Evolutionary conservation across 257 asterid species (phyloP).

Genomic region (Cynanchum wilfordii): DNA sequence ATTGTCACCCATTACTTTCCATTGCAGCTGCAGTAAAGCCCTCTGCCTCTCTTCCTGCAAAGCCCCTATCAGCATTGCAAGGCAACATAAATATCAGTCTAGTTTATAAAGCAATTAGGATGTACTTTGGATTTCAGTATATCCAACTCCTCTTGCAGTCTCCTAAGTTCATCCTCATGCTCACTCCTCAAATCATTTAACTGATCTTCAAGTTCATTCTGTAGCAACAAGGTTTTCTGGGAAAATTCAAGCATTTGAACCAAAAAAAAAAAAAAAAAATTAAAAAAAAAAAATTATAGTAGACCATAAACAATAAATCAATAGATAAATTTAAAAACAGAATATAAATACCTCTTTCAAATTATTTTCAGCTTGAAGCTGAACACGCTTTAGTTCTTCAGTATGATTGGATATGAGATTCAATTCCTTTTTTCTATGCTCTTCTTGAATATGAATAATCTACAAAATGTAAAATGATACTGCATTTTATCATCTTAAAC

Average conservation of each 20-base stretch:
- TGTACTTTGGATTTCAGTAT: conserved; percentile 71
- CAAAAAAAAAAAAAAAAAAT: too few relatives aligned
- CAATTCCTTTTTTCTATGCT: conserved; percentile 53
- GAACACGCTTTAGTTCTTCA: conserved; percentile 61
- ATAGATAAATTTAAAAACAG: not conserved
- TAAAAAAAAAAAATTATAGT: not conserved
- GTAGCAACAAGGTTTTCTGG: conserved; percentile 65
- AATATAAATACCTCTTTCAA: conserved; percentile 60
- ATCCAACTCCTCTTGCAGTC: conserved; percentile 83
- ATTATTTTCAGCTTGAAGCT: conserved; percentile 74
- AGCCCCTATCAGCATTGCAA: conserved; percentile 18
- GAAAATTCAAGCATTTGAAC: conserved; percentile 13
- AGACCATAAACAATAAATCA: conserved; percentile 7
- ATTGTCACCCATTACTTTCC: conserved; percentile 88
- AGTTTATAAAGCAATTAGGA: conserved; percentile 15
- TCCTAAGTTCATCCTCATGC: conserved; percentile 82
- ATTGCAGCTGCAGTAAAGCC: conserved; percentile 81
- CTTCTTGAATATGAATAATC: conserved; percentile 65
- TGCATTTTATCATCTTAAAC: conserved; percentile 15
- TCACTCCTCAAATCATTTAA: conserved; percentile 74
- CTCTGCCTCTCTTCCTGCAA: conserved; percentile 93
- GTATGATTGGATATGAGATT: conserved; percentile 52
- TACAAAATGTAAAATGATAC: conserved; percentile 29
- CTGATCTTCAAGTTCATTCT: conserved; percentile 81
- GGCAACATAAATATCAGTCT: conserved; percentile 12